Percentiles rank a stretch among this genome's conserved stretches.
These are phyloP conservation scores for Arthrocladium fulminans DNA, from an alignment of 2,329 filamentous ascomycete genomes.

Conservation along the genomic window DNA sequence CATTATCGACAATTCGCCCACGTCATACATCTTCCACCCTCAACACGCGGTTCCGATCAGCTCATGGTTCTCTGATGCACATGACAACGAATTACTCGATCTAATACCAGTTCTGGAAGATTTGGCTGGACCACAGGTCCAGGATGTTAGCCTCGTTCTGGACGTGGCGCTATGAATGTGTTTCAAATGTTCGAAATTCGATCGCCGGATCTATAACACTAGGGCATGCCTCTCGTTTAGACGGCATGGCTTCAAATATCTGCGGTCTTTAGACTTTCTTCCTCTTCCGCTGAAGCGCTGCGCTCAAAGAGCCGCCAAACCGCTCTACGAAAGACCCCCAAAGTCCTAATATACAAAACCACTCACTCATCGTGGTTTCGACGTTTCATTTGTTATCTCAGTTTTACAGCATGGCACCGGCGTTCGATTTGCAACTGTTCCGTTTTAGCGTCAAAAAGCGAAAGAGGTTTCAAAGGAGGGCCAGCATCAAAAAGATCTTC, in stretches of 20 bases:
- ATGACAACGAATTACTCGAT: conserved; percentile 96
- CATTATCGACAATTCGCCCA: conserved; percentile 98
- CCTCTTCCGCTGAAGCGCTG: too few species aligned
- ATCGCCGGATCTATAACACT: conserved; percentile 5
- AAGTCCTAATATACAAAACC: background rate
- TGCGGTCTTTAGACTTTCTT: too few species aligned
- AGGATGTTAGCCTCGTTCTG: conserved; percentile 93
- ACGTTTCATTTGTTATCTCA: conserved; percentile 2
- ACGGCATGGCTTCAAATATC: background rate
- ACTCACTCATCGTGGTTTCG: background rate
- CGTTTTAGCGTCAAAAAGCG: conserved; percentile 4
- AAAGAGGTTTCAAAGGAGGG: background rate
- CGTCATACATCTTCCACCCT: conserved; percentile 98
- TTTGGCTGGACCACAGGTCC: conserved; percentile 75
- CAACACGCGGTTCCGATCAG: conserved; percentile 98
- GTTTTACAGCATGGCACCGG: conserved; percentile 5
- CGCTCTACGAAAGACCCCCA: background rate
- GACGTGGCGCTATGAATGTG: conserved; percentile 62
- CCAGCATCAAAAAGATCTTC: background rate
- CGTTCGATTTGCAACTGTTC: background rate
- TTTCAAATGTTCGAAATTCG: background rate
- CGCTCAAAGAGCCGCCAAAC: too few species aligned
- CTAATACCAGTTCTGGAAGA: conserved; percentile 97
- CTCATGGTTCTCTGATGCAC: conserved; percentile 99
- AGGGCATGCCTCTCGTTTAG: background rate